Evolutionary conservation across 2,329 filamentous ascomycete species (phyloP), one percentile per base, ranked within the genome.

Genomic region (Diaporthe eres): DNA sequence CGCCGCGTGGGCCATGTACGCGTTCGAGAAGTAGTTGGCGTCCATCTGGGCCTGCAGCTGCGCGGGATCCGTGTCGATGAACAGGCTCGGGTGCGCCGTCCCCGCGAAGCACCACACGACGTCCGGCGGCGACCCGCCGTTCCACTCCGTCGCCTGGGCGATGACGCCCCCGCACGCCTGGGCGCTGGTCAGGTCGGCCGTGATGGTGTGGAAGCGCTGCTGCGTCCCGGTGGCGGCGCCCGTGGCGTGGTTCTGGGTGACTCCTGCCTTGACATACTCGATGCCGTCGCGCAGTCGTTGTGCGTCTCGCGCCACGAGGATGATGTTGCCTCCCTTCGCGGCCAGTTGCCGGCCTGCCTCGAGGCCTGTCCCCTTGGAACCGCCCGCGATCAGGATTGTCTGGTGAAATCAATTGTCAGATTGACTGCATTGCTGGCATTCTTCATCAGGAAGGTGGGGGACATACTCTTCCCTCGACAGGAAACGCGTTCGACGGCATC

Each of bases 341-440:
- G 96, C 90, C 60, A 99, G 91, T 79, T 95, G 89, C 71, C 91
- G 89, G 7, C 93, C 95, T 28, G 93, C 91, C 71, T 92, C 91
- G 79, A 92, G 92, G 76, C 97, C 97, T 93, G 98, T 95, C 75
- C 97, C 97, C 82, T 98, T 94, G 0, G 97, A 98, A 44, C 93
- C 95, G 63, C 97, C 97, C 0, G 97, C 99, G 71, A 99, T 88
- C 74, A 98, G 88, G 71, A 97, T 89, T 2, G 96, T 98, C 95
- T 98, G 68, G 19, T 12, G 28, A n/a, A 79, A 13, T 31, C 5
- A 5, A 13, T 25, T 55, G 74, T 51, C 28, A 72, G 68, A 44
- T 17, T 71, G 17, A 44, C 74, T 76, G 31, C 71, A 51, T 53
- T 22, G 9, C 19, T 51, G n/a, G 3, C 9, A 22, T 15, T 8